Conservation (phyloP, 305 asterid species). For the Ajuga reptans region DNA sequence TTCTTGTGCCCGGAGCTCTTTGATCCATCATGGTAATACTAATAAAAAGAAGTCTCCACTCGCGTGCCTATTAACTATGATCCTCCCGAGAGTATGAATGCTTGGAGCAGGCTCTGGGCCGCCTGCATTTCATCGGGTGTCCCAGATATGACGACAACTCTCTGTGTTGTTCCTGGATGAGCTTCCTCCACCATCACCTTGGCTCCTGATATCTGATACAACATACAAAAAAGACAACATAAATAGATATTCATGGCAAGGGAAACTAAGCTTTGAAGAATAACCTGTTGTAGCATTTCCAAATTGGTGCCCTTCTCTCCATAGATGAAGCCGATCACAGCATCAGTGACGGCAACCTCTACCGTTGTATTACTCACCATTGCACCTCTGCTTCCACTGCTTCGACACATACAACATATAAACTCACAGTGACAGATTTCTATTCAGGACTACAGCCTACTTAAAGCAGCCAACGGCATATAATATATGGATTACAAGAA, state of each 20-base stretch:
- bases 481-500: no score
- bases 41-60: no score
- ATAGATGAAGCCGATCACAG: slow-evolving; percentile 39
- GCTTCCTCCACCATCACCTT: slow-evolving; percentile 49
- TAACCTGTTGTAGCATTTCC: slow-evolving; percentile 58
- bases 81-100: slow-evolving; percentile 50
- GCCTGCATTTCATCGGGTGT: slow-evolving; percentile 60
- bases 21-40: no score
- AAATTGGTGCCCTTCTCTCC: slow-evolving; percentile 59
- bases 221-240: not conserved
- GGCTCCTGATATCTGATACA: slow-evolving; percentile 67
- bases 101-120: slow-evolving; percentile 82
- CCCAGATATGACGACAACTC: slow-evolving; percentile 53
- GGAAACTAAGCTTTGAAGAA: not conserved
- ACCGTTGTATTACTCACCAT: slow-evolving; percentile 46
- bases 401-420: no score
- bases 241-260: not conserved
- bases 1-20: no score
- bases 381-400: slow-evolving; percentile 41
- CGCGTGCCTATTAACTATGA: no score
- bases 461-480: no score
- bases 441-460: no score
- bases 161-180: slow-evolving; percentile 39
- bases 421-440: no score
- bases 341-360: slow-evolving; percentile 51